Percentiles rank a stretch among this genome's conserved stretches.
These are phyloP conservation scores for Podila epicladia DNA, from an alignment of 192 early-diverging fungal species.

Conservation along the genomic window DNA sequence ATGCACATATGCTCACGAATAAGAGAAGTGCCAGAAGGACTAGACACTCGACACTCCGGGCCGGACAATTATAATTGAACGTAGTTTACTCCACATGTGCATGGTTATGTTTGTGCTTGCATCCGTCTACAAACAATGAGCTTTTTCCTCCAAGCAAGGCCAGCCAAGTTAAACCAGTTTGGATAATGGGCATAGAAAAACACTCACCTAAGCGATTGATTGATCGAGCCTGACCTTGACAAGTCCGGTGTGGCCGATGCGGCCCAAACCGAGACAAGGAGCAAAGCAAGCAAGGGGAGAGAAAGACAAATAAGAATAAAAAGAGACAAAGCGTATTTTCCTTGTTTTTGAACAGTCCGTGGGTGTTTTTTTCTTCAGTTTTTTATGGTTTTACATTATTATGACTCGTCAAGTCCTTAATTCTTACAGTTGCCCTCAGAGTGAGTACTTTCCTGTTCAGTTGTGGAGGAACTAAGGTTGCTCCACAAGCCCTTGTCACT, in stretches of 20 bases:
- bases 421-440: too few relatives aligned
- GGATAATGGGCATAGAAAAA: constrained; percentile 14
- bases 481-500: constrained; percentile 7
- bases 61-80: background rate
- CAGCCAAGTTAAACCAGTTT: constrained; percentile 4
- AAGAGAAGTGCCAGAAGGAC: background rate
- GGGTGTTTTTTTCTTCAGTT: constrained; percentile 2
- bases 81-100: background rate
- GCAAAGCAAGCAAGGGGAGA: background rate
- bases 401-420: constrained; percentile 4
- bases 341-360: constrained; percentile 9
- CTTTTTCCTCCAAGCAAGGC: constrained; percentile 2
- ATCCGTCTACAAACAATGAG: constrained; percentile 3
- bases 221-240: constrained; percentile 8
- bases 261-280: constrained; percentile 6
- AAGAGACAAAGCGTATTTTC: constrained; percentile 12
- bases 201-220: background rate
- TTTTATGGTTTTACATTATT: constrained; percentile 2
- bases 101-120: background rate
- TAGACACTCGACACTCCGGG: constrained; percentile 4
- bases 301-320: background rate
- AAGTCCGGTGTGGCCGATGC: constrained; percentile 8
- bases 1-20: constrained; percentile 4
- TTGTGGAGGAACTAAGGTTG: constrained; percentile 3
- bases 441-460: background rate